Evolutionary conservation across 176 grass and related monocot genomes (phyloP).

Genomic region (Themeda triandra): DNA sequence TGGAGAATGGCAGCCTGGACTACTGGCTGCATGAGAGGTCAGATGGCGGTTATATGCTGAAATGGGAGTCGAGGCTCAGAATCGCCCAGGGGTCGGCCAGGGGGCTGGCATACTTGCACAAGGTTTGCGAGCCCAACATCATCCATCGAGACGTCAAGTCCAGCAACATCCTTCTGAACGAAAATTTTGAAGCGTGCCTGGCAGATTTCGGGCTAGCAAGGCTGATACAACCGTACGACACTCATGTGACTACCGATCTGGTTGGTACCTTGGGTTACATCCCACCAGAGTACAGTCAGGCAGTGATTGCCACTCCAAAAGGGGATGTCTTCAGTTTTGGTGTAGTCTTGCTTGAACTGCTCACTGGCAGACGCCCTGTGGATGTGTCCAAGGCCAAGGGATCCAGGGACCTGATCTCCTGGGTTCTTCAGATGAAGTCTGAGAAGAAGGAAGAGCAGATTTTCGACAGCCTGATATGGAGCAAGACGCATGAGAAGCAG

Average conservation of each 20-base stretch:
- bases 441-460: slow-evolving; percentile 82
- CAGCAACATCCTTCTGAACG: slow-evolving; percentile 90
- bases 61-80: slow-evolving; percentile 76
- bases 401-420: slow-evolving; percentile 73
- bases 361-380: slow-evolving; percentile 68
- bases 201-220: slow-evolving; percentile 95
- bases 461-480: slow-evolving; percentile 69
- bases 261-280: slow-evolving; percentile 93
- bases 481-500: slow-evolving; percentile 68
- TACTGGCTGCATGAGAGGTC: slow-evolving; percentile 89
- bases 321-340: slow-evolving; percentile 94
- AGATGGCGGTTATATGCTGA: slow-evolving; percentile 68
- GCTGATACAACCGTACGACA: slow-evolving; percentile 81
- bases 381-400: slow-evolving; percentile 76
- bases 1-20: slow-evolving; percentile 94
- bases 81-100: slow-evolving; percentile 89
- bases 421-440: slow-evolving; percentile 79
- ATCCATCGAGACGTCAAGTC: slow-evolving; percentile 95
- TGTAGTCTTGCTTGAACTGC: slow-evolving; percentile 82
- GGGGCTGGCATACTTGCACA: slow-evolving; percentile 89
- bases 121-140: slow-evolving; percentile 86
- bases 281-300: slow-evolving; percentile 81
- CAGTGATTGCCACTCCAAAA: slow-evolving; percentile 70
- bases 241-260: slow-evolving; percentile 92
- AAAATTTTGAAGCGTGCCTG: slow-evolving; percentile 83